phyloP scores from a whole-genome alignment of 2,329 filamentous ascomycete species.

The Chaetomium olivaceum region DNA sequence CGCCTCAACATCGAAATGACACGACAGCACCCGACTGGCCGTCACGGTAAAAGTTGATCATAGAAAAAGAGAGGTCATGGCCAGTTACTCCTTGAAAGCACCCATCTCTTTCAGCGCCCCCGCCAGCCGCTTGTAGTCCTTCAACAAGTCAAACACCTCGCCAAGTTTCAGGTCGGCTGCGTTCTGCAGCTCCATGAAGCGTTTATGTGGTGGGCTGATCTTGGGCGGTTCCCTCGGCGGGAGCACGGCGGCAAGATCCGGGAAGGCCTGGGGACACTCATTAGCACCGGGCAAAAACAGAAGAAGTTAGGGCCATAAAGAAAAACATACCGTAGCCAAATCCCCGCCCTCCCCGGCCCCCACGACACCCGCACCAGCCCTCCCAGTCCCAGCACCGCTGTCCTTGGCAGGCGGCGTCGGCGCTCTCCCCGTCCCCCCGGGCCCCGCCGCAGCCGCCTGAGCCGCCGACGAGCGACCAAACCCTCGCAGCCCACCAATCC shows the following conservation, averaged over 20 bases:
- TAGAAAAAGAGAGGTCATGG: background rate
- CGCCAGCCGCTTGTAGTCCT: conserved; percentile 74
- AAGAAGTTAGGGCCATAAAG: background rate
- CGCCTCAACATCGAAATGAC: background rate
- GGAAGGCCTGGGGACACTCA: conserved; percentile 52
- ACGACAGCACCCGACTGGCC: background rate
- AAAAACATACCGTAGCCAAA: conserved; percentile 54
- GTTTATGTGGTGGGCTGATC: conserved; percentile 66
- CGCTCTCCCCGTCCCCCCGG: conserved; percentile 32
- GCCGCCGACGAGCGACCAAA: conserved; percentile 61
- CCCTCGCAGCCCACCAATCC: conserved; percentile 71
- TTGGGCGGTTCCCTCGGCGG: conserved; percentile 57
- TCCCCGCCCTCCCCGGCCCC: conserved; percentile 53
- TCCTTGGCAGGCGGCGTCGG: conserved; percentile 42
- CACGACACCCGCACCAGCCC: background rate
- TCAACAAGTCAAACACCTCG: conserved; percentile 71
- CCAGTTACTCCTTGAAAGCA: conserved; percentile 51
- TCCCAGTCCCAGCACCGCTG: background rate
- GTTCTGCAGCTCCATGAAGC: conserved; percentile 71
- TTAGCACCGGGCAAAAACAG: background rate
- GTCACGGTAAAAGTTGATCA: background rate
- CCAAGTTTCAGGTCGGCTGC: conserved; percentile 69
- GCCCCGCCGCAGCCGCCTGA: conserved; percentile 35
- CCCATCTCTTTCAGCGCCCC: conserved; percentile 62
- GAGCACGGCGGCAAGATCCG: conserved; percentile 57